Evolutionary conservation across 768 basidiomycete genomes (phyloP).

Genomic region (Phaffia tasmanica): DNA sequence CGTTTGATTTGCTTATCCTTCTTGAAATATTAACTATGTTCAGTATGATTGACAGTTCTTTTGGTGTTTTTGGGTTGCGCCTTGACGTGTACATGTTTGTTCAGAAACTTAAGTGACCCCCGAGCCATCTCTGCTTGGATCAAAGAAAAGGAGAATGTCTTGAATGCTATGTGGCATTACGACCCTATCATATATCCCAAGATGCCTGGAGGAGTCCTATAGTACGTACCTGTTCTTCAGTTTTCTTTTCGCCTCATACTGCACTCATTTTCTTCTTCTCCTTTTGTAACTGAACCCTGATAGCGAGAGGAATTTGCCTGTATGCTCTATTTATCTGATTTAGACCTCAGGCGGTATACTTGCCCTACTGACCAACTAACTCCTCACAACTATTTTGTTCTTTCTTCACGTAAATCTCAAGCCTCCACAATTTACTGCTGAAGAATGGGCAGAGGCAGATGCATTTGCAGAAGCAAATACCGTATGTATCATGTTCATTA

Average conservation of each 20-base stretch:
- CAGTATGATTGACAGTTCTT: neutral
- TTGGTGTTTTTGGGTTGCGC: neutral
- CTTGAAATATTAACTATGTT: neutral
- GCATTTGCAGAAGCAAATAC: neutral
- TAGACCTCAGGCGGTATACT: neutral
- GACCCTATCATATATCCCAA: slow-evolving; percentile 15
- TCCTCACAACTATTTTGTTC: neutral
- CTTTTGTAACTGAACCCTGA: neutral
- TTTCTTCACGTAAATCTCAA: neutral
- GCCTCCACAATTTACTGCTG: slow-evolving; percentile 16
- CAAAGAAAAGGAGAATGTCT: neutral
- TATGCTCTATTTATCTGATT: neutral
- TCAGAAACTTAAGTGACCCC: slow-evolving; percentile 4
- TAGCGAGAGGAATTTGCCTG: slow-evolving; percentile 12
- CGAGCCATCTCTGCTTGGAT: slow-evolving; percentile 20
- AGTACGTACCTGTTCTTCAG: neutral
- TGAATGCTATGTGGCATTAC: neutral
- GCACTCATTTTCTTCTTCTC: neutral
- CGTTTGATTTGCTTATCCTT: neutral
- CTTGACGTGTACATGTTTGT: neutral
- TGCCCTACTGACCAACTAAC: neutral
- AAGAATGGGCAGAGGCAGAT: slow-evolving; percentile 14
- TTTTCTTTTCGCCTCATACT: neutral
- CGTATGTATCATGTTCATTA: too few species aligned
- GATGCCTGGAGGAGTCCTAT: slow-evolving; percentile 10